phyloP scores from a whole-genome alignment of 345 rosid species.

The Eucalyptus erythrocorys region DNA sequence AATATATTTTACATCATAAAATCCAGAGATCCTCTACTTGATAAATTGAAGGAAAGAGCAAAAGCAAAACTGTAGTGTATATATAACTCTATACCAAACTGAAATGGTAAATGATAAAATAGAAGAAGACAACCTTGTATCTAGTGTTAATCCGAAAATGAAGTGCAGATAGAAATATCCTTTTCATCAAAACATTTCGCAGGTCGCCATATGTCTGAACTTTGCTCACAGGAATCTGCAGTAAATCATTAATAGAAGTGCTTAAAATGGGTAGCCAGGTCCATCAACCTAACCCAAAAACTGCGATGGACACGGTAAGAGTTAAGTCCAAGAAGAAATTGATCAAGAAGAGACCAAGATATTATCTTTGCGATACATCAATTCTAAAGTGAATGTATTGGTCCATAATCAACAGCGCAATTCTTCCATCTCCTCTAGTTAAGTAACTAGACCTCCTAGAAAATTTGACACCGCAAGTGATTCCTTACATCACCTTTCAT shows the following conservation, averaged over 20 bases:
- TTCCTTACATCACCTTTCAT: background rate
- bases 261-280: background rate
- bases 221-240: slow-evolving; percentile 91
- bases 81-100: background rate
- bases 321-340: background rate
- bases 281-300: background rate
- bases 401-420: background rate
- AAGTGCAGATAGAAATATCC: slow-evolving; percentile 96
- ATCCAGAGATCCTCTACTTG: background rate
- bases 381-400: background rate
- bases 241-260: background rate
- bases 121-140: slow-evolving; percentile 60
- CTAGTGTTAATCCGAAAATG: slow-evolving; percentile 96
- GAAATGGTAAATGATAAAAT: background rate
- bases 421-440: background rate
- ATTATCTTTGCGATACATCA: background rate
- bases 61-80: background rate
- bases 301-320: background rate
- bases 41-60: background rate
- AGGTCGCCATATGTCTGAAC: slow-evolving; percentile 86
- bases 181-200: slow-evolving; percentile 92
- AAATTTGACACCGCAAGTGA: background rate
- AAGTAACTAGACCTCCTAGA: background rate
- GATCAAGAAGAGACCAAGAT: background rate
- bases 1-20: background rate